Evolutionary conservation across 2,329 filamentous ascomycete genomes (phyloP).

Genomic region (Colletotrichum sojae): DNA sequence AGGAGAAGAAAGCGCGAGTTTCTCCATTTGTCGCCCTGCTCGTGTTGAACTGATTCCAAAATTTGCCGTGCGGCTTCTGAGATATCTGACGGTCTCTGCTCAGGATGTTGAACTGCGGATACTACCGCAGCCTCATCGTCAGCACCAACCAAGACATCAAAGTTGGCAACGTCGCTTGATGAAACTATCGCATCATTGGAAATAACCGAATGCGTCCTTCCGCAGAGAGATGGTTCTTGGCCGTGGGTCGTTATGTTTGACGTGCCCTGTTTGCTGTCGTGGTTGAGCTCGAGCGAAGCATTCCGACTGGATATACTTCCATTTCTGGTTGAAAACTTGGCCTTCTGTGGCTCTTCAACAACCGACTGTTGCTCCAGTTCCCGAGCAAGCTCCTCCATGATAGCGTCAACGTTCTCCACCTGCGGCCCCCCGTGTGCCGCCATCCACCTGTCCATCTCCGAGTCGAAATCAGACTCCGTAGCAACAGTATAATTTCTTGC

Average conservation of each 20-base stretch:
- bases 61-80: conserved; percentile 59
- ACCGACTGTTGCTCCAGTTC: conserved; percentile 51
- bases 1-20: conserved; percentile 61
- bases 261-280: background rate
- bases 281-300: background rate
- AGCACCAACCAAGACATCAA: conserved; percentile 1
- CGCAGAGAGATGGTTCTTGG: background rate
- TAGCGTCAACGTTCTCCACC: conserved; percentile 58
- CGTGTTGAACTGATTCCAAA: conserved; percentile 59
- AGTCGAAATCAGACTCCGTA: conserved; percentile 54
- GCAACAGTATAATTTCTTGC: background rate
- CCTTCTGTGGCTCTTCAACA: background rate
- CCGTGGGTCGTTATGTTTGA: background rate
- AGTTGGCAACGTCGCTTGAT: background rate
- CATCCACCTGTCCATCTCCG: conserved; percentile 60
- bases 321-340: background rate
- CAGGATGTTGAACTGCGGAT: background rate
- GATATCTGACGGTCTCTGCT: conserved; percentile 47
- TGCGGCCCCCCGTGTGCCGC: conserved; percentile 49
- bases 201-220: too few species aligned
- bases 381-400: conserved; percentile 59
- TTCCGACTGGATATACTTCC: background rate
- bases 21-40: conserved; percentile 62
- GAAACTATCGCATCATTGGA: too few species aligned
- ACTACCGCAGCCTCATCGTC: background rate